Evolutionary conservation across 1,139 yeast species (phyloP), one percentile per base, ranked within the genome.

Genomic region (Magnusiomyces suaveolens): DNA sequence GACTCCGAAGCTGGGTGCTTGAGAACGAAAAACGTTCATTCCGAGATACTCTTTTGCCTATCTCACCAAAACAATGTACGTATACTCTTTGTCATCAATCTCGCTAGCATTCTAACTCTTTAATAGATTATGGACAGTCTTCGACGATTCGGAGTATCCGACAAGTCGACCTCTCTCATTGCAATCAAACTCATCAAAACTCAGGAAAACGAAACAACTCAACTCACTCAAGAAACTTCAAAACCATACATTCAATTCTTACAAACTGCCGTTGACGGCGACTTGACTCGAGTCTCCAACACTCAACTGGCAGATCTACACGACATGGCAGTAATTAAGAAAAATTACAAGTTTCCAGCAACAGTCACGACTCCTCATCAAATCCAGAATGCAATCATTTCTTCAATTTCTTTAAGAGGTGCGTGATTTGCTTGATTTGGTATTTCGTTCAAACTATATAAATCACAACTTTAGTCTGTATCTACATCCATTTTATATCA

Each of bases 41-140:
- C 83, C 0, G 84, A 81, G 60, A 64, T 77, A 21, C 72, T 81
- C 14, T 73, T 78, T 59, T 73, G 79, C 48, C 65, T 81, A 53
- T 75, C 83, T 1, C 80, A 82, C 1, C 73, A 75, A 29, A 77
- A 77, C 53, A 77, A 77, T 60, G 60, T 60, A 46, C 29, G 61
- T 54, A 3, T 32, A 23, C 12, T 32, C 12, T 29, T 3, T 14
- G n/a, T 2, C 21, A 14, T 20, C 12, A 25, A 10, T 16, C 18
- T 24, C 18, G 18, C 25, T 18, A 46, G 33, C 43, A 20, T 23
- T 36, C 36, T 52, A 43, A 43, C 16, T 43, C 8, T 18, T 21
- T 32, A 21, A 14, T 32, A 60, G 59, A 73, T 74, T 47, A 74
- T 76, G 61, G 81, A 78, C 53, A 75, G 76, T 1, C 65, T 77